phyloP scores from a whole-genome alignment of 164 flowering plant genomes.

The Tinospora cordifolia region DNA sequence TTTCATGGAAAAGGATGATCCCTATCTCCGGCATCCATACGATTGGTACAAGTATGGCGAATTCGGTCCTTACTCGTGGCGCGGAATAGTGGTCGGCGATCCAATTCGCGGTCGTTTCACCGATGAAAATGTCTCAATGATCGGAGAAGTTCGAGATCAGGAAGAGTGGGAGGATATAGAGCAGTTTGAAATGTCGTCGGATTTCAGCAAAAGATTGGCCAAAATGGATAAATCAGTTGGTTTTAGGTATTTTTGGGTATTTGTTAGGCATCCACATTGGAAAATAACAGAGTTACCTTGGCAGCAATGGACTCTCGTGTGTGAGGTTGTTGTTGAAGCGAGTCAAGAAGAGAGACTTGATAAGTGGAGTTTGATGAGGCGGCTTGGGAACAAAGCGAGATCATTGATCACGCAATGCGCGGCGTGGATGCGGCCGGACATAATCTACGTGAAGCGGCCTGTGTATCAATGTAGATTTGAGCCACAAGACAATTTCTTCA shows the following conservation, averaged over 20 bases:
- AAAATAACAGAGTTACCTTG: constrained; percentile 65
- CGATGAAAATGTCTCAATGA: constrained; percentile 62
- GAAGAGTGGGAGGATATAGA: constrained; percentile 96
- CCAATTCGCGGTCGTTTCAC: constrained; percentile 65
- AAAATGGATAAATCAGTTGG: constrained; percentile 44
- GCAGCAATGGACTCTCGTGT: constrained; percentile 87
- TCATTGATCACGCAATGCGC: constrained; percentile 72
- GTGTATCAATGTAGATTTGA: constrained; percentile 91
- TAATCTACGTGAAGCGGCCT: constrained; percentile 78
- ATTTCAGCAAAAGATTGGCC: constrained; percentile 41
- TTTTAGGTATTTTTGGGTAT: constrained; percentile 72
- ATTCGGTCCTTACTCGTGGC: constrained; percentile 88
- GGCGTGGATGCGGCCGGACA: constrained; percentile 95
- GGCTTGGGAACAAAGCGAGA: constrained; percentile 71
- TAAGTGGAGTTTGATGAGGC: constrained; percentile 89
- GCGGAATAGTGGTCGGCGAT: constrained; percentile 80
- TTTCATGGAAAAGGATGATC: constrained; percentile 88
- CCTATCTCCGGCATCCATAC: constrained; percentile 67
- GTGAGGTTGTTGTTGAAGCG: constrained; percentile 64
- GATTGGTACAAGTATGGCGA: constrained; percentile 98
- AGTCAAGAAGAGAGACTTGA: constrained; percentile 55
- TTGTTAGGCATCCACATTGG: constrained; percentile 88
- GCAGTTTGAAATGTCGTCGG: constrained; percentile 58
- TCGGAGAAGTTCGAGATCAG: constrained; percentile 53
- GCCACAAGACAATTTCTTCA: constrained; percentile 73